These are phyloP conservation scores for Prunus yedoensis DNA, from an alignment of 331 rosid species.

Conservation along the genomic window DNA sequence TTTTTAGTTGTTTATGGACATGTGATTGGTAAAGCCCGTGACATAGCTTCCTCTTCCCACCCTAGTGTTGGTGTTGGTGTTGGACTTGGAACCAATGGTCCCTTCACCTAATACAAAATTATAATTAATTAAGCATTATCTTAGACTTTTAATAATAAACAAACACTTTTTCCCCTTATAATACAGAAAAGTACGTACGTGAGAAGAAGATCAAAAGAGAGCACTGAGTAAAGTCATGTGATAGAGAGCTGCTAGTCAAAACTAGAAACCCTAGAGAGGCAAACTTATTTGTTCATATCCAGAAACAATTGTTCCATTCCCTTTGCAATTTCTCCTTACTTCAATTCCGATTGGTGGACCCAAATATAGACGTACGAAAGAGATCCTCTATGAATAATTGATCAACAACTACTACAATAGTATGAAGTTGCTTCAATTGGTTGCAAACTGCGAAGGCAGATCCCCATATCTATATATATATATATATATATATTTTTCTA, in stretches of 20 bases:
- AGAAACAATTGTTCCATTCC: not conserved
- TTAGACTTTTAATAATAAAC: too few species aligned
- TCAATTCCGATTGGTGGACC: not conserved
- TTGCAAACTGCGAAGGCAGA: not conserved
- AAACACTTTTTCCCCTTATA: too few species aligned
- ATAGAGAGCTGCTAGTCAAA: too few species aligned
- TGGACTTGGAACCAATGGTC: not conserved
- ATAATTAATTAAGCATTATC: too few species aligned
- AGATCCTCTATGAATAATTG: not conserved
- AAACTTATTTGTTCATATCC: not conserved
- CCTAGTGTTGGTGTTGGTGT: not conserved
- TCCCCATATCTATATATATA: too few species aligned
- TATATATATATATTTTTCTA: too few species aligned
- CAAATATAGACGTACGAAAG: not conserved
- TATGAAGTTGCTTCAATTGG: not conserved
- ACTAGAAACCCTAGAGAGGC: not conserved
- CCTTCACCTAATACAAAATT: not conserved
- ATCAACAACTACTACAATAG: not conserved
- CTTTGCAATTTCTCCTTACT: too few species aligned
- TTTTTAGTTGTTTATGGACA: not conserved
- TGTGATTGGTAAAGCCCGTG: not conserved
- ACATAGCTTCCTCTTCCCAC: not conserved
- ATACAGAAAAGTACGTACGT: not conserved
- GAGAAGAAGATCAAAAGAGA: not conserved
- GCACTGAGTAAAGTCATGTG: not conserved